Base-by-base conservation (phyloP, 2,329 filamentous ascomycete species). In the Penicillium sumatraense region DNA sequence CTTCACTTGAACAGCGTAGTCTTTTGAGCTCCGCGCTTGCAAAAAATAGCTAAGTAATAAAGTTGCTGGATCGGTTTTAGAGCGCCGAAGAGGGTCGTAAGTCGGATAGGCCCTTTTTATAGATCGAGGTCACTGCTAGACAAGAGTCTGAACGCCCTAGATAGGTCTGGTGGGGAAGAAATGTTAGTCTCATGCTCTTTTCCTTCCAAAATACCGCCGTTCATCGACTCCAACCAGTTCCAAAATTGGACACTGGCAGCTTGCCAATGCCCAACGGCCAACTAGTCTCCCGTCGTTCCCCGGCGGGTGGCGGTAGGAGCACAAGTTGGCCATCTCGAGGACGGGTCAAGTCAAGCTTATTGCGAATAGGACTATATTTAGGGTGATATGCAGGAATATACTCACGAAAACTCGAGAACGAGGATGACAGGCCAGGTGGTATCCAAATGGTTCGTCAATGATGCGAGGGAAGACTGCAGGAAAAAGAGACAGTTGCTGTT, bases 311-410 rank as follows among this genome's bases (percentile, higher is more conserved):
- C 50, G 40, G 50, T 59, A 60, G 45, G 48, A 54, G 48, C 47
- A 56, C 54, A 47, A 26, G 40, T 44, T 45, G 23, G 21, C 24
- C 40, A 46, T 45, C 38, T 50, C 49, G 51, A 23, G 41, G 52
- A 52, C 52, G 55, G 50, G 40, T 55, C 45, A 16, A 57, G 53
- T 51, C 62, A 66, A 63, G 60, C 60, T 59, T 62, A 60, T 62
- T 60, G 42, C 27, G 33, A 57, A 60, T 31, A n/a, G 36, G 36
- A 49, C 60, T 16, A 29, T 26, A 13, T 14, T 29, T 50, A 11
- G 29, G 38, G 24, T 38, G 24, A 40, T 23, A 11, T 36, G 40
- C 49, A 33, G 38, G 49, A 41, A 36, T 56, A 60, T 41, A 59
- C 61, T 62, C 49, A 64, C 61, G 20, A 42, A 21, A 31, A 11